Percentiles rank a stretch among this genome's conserved stretches.
Conservation (phyloP, 192 early-diverging fungal species). For the Backusella sp. region DNA sequence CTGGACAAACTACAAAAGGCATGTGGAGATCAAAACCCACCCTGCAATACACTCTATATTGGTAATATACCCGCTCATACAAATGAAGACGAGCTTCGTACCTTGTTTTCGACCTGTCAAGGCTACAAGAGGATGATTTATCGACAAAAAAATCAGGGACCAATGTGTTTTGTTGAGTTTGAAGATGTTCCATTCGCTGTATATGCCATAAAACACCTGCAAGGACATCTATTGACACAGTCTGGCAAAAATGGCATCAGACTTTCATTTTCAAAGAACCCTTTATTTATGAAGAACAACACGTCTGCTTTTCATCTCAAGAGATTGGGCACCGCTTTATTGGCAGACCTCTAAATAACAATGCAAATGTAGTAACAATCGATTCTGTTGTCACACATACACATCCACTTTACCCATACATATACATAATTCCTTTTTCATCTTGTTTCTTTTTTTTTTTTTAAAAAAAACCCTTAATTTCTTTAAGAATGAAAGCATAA, state of each 20-base stretch:
- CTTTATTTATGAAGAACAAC: constrained; percentile 51
- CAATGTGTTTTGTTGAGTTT: constrained; percentile 99
- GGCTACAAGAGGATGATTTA: constrained; percentile 93
- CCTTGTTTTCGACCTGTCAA: constrained; percentile 73
- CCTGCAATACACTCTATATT: constrained; percentile 99
- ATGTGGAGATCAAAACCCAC: constrained; percentile 92
- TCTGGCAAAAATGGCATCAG: constrained; percentile 93
- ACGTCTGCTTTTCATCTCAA: constrained; percentile 3
- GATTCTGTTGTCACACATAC: not conserved
- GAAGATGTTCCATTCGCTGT: constrained; percentile 92
- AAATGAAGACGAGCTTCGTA: constrained; percentile 85
- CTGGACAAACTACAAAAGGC: constrained; percentile 12
- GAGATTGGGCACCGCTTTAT: constrained; percentile 8
- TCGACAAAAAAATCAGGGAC: constrained; percentile 86
- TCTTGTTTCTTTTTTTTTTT: too few relatives aligned
- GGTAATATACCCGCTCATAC: constrained; percentile 92
- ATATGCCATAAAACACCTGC: constrained; percentile 81
- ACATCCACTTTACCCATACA: not conserved
- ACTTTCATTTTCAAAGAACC: constrained; percentile 96
- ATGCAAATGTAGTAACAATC: not conserved
- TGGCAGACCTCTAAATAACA: constrained; percentile 1
- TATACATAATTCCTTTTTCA: not conserved
- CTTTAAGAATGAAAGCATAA: not conserved
- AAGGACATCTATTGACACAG: constrained; percentile 80
- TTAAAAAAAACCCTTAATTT: not conserved